These are phyloP conservation scores for Aureobasidium sp. DNA, from an alignment of 2,329 filamentous ascomycete genomes.

Conservation along the genomic window DNA sequence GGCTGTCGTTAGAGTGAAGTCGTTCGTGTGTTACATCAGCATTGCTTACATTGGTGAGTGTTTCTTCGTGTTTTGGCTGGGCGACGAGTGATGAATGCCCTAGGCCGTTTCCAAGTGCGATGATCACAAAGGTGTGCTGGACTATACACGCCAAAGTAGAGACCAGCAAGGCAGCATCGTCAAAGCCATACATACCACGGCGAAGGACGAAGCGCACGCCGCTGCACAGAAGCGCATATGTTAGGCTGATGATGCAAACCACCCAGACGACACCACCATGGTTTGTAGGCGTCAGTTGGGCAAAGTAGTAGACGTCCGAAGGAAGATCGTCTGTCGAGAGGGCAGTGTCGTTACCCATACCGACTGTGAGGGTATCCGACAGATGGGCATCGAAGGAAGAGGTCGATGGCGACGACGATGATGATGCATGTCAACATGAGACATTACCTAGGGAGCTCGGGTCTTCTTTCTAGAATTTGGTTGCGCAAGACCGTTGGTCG, in stretches of 20 bases:
- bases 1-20: not conserved
- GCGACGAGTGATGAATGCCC: not conserved
- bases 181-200: slow-evolving; percentile 5
- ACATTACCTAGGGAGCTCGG: not conserved
- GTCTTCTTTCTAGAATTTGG: not conserved
- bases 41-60: not conserved
- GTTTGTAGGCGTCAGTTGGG: not conserved
- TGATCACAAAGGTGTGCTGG: not conserved
- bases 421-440: not conserved
- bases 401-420: not conserved
- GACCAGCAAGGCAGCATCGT: slow-evolving; percentile 3
- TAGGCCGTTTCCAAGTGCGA: not conserved
- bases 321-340: not conserved
- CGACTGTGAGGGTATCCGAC: not conserved
- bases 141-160: slow-evolving; percentile 6
- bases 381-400: not conserved
- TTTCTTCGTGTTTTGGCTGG: not conserved
- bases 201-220: not conserved
- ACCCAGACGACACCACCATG: not conserved
- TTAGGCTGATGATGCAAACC: slow-evolving; percentile 4
- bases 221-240: not conserved
- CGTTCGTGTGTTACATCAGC: not conserved
- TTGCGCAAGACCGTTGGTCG: not conserved
- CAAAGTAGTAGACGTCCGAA: slow-evolving; percentile 2
- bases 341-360: not conserved